Evolutionary conservation across 2,329 filamentous ascomycete genomes (phyloP), one percentile per base, ranked within the genome.

Genomic region (Diaporthe ilicicola): DNA sequence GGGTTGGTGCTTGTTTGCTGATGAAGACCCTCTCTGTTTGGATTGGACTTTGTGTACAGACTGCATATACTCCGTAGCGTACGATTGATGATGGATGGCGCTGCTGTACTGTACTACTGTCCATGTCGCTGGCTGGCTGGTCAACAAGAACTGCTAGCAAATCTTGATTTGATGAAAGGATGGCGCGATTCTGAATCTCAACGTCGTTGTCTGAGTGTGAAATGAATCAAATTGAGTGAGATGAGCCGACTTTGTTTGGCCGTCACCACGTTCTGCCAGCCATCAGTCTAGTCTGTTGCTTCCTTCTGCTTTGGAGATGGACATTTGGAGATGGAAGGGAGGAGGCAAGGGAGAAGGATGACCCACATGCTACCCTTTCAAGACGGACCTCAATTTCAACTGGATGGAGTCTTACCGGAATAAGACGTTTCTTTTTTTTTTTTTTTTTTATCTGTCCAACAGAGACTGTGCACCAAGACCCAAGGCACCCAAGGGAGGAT

Each of bases 361-460:
- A 39, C 24, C 65, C 65, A 56, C 51, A 56, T 48, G 48, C 17
- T 67, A 48, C 65, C 65, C 51, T 27, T 56, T 56, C 24, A 54
- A 39, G 51, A 34, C 46, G 37, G 32, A 19, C 32, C 39, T 48
- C 42, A 54, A 48, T 32, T 46, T 44, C 51, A 19, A 51, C 61
- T 39, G 29, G 46, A 24, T 65, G 34, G 44, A n/a, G 44, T 27
- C 56, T 62, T 62, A 62, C 56, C 56, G 27, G 56, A 62, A 32
- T 19, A 10, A 46, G 56, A 51, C 61, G 34, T 42, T 15, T 67
- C 24, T 15, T n/a, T n/a, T n/a, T n/a, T n/a, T n/a, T n/a, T n/a
- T n/a, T n/a, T n/a, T n/a, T n/a, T n/a, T n/a, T n/a, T n/a, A n/a
- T n/a, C n/a, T n/a, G n/a, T n/a, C 34, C 48, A 44, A 37, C 27